phyloP scores from a whole-genome alignment of 352 stramenopile species.

The Globisporangium parvum region DNA sequence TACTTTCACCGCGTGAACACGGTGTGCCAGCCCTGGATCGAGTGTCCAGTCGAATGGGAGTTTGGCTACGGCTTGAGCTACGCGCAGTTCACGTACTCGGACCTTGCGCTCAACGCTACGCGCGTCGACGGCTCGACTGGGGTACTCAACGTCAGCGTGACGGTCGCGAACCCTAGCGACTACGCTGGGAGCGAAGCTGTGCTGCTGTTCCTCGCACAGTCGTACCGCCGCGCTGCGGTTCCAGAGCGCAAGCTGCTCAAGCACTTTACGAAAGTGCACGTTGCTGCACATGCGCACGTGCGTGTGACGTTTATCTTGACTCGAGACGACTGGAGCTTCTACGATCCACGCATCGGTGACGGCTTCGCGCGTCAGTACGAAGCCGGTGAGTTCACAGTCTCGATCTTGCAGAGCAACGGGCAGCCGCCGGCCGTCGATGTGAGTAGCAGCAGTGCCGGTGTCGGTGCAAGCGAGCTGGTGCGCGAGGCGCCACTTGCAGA shows the following conservation, averaged over 20 bases:
- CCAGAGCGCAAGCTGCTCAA: constrained; percentile 77
- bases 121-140: constrained; percentile 18
- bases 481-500: background rate
- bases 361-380: constrained; percentile 36
- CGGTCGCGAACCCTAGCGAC: constrained; percentile 55
- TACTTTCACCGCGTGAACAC: constrained; percentile 74
- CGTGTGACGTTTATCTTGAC: constrained; percentile 43
- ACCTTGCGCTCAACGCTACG: constrained; percentile 38
- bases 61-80: constrained; percentile 75
- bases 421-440: too few species aligned
- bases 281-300: constrained; percentile 20
- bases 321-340: constrained; percentile 48
- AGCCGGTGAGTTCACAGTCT: constrained; percentile 48
- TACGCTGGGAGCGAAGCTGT: constrained; percentile 52
- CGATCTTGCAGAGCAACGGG: constrained; percentile 24
- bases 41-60: constrained; percentile 51
- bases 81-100: constrained; percentile 49
- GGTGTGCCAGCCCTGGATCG: constrained; percentile 38
- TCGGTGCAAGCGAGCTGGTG: background rate
- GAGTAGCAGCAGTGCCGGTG: background rate
- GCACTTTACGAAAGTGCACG: constrained; percentile 59
- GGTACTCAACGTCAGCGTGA: constrained; percentile 37
- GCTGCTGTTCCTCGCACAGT: constrained; percentile 63
- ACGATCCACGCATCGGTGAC: constrained; percentile 31
- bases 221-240: constrained; percentile 37